These are phyloP conservation scores for Pleurotus ostreatus DNA, from an alignment of 768 basidiomycete species.

Conservation along the genomic window DNA sequence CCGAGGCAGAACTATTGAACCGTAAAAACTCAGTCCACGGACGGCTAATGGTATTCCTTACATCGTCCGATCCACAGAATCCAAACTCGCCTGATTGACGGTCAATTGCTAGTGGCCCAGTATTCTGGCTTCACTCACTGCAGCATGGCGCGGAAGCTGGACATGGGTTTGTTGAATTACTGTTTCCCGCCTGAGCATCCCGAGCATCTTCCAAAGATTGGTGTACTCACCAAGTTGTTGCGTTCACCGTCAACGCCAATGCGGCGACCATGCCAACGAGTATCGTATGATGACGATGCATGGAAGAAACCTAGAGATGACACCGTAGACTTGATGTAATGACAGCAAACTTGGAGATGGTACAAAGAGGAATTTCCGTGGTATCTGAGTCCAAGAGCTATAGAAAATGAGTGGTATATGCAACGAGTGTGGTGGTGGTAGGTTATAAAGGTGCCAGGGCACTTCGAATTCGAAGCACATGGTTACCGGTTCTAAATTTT, in stretches of 20 bases:
- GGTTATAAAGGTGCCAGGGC: background rate
- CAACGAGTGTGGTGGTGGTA: slow-evolving; percentile 8
- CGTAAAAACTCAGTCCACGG: slow-evolving; percentile 4
- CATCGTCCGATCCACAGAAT: slow-evolving; percentile 44
- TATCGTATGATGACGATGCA: background rate
- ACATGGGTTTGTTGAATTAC: slow-evolving; percentile 42
- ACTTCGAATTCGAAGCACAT: background rate
- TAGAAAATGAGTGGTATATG: background rate
- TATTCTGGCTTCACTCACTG: slow-evolving; percentile 31
- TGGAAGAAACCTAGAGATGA: background rate
- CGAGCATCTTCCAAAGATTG: too few species aligned
- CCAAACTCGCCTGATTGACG: slow-evolving; percentile 43
- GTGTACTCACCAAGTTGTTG: background rate
- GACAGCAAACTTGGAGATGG: slow-evolving; percentile 2
- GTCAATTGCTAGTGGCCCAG: background rate
- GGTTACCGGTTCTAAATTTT: background rate
- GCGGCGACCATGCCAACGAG: slow-evolving; percentile 3
- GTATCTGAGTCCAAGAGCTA: background rate
- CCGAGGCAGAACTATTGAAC: slow-evolving; percentile 67
- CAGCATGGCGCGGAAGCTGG: slow-evolving; percentile 45
- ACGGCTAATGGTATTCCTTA: slow-evolving; percentile 20
- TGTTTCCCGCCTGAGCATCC: slow-evolving; percentile 11
- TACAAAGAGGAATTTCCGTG: background rate
- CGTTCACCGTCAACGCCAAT: background rate
- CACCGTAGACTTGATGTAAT: too few species aligned